Evolutionary conservation across 2,329 filamentous ascomycete genomes (phyloP), one percentile per base, ranked within the genome.

Genomic region (Fusarium succisae): DNA sequence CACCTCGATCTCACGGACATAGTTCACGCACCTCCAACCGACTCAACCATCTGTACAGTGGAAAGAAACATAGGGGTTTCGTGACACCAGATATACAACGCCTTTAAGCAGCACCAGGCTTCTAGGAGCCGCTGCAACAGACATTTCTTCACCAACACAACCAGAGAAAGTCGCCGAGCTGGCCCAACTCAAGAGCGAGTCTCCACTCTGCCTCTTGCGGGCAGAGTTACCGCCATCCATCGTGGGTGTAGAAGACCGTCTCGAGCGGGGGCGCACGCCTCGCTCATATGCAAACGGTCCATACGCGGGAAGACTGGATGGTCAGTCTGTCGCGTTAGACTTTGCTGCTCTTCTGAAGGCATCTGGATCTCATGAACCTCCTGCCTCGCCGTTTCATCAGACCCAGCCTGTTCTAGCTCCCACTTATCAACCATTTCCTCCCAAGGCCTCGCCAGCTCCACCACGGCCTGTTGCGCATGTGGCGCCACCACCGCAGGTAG

Each of bases 261-360:
- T 80, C 69, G 77, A 78, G 60, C 72, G 78, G 62, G 73, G 77
- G 63, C 76, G 77, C 65, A 79, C 76, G 73, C 63, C 78, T 58
- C 76, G 78, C 58, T 76, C 78, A 59, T 76, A 80, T 78, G 76
- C 73, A 61, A 76, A 78, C 79, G 72, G 75, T 66, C 71, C 76
- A 63, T 67, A 77, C 70, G 68, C 69, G 72, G 74, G 73, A 69
- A 76, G 70, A 73, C 75, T 76, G 66, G 76, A 76, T 66, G 69
- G 69, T 61, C 64, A 74, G 81, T 88, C 88, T 89, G 90, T 87
- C 91, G 95, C 88, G 90, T 92, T 98, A 95, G 95, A 98, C 95
- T 97, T 98, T 93, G 91, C 93, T 84, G 92, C 93, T 77, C 90
- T 98, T 77, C 90, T 98, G 84, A 94, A 95, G 88, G 89, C 88